Evolutionary conservation across 2,329 filamentous ascomycete species (phyloP).

Genomic region (Chaetomium strumarium): DNA sequence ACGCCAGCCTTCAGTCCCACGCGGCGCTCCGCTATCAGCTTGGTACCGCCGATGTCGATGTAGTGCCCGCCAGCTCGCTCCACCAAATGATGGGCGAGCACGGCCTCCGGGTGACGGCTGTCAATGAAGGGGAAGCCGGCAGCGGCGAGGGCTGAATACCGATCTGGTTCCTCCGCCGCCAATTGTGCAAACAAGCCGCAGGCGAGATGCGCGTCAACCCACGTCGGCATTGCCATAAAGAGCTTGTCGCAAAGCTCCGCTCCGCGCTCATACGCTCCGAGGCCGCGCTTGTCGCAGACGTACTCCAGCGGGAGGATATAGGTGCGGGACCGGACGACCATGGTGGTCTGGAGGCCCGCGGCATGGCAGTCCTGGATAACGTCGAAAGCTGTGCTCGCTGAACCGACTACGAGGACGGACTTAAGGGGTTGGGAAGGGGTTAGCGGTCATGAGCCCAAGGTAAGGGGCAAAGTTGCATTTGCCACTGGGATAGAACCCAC

Average conservation of each 20-base stretch:
- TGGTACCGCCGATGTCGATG: constrained; percentile 33
- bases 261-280: constrained; percentile 30
- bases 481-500: constrained; percentile 2
- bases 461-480: background rate
- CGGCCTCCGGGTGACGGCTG: constrained; percentile 23
- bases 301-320: constrained; percentile 32
- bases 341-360: constrained; percentile 30
- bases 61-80: constrained; percentile 37
- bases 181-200: constrained; percentile 21
- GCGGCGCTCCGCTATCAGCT: constrained; percentile 30
- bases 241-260: constrained; percentile 24
- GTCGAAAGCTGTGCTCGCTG: constrained; percentile 40
- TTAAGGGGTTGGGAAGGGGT: background rate
- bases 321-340: constrained; percentile 33
- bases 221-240: constrained; percentile 17
- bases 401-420: constrained; percentile 32
- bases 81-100: constrained; percentile 30
- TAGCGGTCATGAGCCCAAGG: background rate
- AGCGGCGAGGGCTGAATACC: constrained; percentile 30
- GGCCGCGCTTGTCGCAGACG: constrained; percentile 22
- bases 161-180: constrained; percentile 29
- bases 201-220: constrained; percentile 21
- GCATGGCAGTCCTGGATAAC: constrained; percentile 31
- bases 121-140: constrained; percentile 35
- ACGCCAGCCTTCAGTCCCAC: constrained; percentile 29